These are phyloP conservation scores for Neurospora sp. DNA, from an alignment of 495 filamentous ascomycete species.

Conservation along the genomic window DNA sequence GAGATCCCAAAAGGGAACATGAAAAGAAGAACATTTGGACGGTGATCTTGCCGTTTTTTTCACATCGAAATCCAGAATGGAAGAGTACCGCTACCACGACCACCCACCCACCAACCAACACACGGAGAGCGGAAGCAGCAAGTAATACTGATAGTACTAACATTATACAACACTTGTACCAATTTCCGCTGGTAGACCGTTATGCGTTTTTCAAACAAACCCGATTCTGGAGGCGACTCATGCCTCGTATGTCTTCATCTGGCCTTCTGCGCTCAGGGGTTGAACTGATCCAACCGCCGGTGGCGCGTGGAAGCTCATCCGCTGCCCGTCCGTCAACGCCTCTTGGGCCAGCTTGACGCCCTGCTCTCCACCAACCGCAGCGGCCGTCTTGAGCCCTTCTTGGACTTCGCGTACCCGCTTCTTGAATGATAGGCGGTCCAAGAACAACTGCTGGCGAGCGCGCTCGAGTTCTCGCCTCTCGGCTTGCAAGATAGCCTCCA, in stretches of 20 bases:
- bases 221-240: slow-evolving; percentile 12
- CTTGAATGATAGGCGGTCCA: slow-evolving; percentile 84
- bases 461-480: slow-evolving; percentile 89
- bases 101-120: not conserved
- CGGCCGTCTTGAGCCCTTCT: slow-evolving; percentile 58
- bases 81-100: not conserved
- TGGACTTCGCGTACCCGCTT: slow-evolving; percentile 74
- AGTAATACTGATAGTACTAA: not conserved
- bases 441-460: slow-evolving; percentile 81
- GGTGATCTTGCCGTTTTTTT: not conserved
- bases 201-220: not conserved
- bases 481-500: slow-evolving; percentile 82
- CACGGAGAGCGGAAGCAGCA: not conserved
- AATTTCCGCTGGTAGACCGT: not conserved
- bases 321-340: slow-evolving; percentile 39
- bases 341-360: slow-evolving; percentile 44
- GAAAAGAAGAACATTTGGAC: not conserved
- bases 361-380: slow-evolving; percentile 48
- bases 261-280: slow-evolving; percentile 56
- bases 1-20: not conserved
- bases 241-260: slow-evolving; percentile 40
- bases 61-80: not conserved
- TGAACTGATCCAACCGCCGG: slow-evolving; percentile 40
- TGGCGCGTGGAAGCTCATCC: slow-evolving; percentile 51
- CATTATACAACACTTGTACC: not conserved